Base-by-base conservation (phyloP, 78 protist genomes). In the Anaeramoeba ignava region DNA sequence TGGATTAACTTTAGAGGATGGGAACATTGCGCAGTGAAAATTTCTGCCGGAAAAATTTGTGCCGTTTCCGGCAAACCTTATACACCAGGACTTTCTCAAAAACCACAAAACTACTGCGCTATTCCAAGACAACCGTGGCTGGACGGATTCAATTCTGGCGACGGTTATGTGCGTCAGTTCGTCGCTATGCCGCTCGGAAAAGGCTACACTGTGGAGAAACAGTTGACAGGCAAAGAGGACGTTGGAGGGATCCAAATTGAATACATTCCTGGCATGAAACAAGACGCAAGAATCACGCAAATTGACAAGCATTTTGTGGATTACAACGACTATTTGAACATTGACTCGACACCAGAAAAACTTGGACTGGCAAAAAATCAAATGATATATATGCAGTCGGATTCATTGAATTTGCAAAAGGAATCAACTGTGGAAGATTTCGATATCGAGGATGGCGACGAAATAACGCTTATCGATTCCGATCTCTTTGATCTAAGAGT, bases 151-250 rank as follows among this genome's bases (percentile, higher is more conserved):
- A n/a, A 82, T 23, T 80, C 82, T n/a, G 82, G 84, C 41, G 81
- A n/a, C 23, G 84, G 82, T 31, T 33, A 33, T n/a, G 80, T 82
- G 42, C 54, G 23, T 33, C 84, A 82, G 82, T 82, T 82, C 84
- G 23, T 82, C 27, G 84, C 84, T 23, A 82, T 82, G 84, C 84
- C 84, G 23, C 82, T 82, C 85, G 84, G 84, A 23, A 79, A 23
- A 23, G 84, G 84, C 23, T 82, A 82, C 84, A 82, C 84, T 33
- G 23, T 82, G 42, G 84, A 82, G 82, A 82, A 82, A 17, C 84
- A 82, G 82, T 34, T 82, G 85, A 82, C 84, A 33, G 84, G 84
- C 27, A 31, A 17, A 31, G 84, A 82, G 27, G 84, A 82, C 23
- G 80, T 82, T 79, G 84, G 84, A 79, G 84, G 84, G 23, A 79